Base-by-base conservation (phyloP, 148 eudicot species). In the Rhododendron ovatum region DNA sequence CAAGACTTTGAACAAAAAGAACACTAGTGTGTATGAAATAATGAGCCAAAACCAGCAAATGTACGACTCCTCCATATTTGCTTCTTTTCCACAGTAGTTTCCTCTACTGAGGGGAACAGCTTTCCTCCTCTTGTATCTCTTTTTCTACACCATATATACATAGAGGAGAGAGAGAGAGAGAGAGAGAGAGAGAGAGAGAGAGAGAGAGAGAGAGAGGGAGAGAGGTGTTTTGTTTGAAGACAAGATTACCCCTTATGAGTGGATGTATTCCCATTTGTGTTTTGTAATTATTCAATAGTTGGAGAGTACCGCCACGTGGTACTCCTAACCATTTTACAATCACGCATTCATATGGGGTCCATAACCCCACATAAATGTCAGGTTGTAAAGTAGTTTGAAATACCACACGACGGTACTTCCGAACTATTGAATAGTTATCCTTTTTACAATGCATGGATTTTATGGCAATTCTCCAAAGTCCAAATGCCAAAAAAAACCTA, bases 1-100 rank as follows among this genome's bases (percentile, higher is more conserved):
- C 26, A 91, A 59, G 35, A 92, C 33, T 89, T 93, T 95, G 82
- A 88, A 47, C 43, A 85, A 82, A 10, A 93, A 67, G 24, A 85
- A 83, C 39, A 89, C 47, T 39, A 53, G 17, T 45, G 74, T 47
- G 13, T 88, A 48, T 35, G 71, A 86, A 24, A 92, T 83, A 43
- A 81, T 55, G 39, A 84, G 51, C 71, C 41, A 83, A 79, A 83
- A 69, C 85, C 57, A 83, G 41, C 24, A 69, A 17, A 65, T 15
- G 57, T 9, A 5, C 26, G 1, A 35, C 67, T 83, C 84, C 84
- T 83, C 84, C 84, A 83, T 83, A 15, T 33, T 65, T 41, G 37
- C n/a, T 24, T 59, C 43, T 33, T 48, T 15, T 41, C 2, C 35
- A 37, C 33, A 12, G 3, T 41, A 3, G 26, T 24, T 41, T 82